These are phyloP conservation scores for Puccinia horiana DNA, from an alignment of 1,284 basidiomycete species.

Conservation along the genomic window DNA sequence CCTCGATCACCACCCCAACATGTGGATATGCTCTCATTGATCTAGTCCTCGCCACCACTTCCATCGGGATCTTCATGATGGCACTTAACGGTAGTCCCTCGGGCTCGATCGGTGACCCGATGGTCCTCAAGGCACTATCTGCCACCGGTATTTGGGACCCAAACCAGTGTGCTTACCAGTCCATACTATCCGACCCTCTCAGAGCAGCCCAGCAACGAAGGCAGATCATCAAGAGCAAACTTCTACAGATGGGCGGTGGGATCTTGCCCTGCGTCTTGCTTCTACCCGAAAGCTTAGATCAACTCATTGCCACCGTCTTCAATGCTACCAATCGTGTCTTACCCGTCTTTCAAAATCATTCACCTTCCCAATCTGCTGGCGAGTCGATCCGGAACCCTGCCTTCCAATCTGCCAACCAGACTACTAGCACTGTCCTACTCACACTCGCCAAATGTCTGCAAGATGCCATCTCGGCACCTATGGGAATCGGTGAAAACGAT, in stretches of 20 bases:
- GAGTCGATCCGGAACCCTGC: constrained; percentile 56
- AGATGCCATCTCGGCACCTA: constrained; percentile 58
- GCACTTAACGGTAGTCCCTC: constrained; percentile 58
- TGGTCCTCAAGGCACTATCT: constrained; percentile 50
- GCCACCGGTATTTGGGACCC: constrained; percentile 46
- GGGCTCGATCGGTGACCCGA: constrained; percentile 53
- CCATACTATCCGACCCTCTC: constrained; percentile 55
- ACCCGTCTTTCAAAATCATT: constrained; percentile 50
- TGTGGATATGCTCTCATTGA: constrained; percentile 49
- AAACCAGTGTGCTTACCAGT: constrained; percentile 9
- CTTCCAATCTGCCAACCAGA: constrained; percentile 56
- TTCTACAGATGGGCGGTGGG: constrained; percentile 59
- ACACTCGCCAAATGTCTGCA: constrained; percentile 66
- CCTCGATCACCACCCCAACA: constrained; percentile 50
- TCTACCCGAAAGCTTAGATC: constrained; percentile 61
- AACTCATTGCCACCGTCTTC: constrained; percentile 60
- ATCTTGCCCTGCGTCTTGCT: constrained; percentile 63
- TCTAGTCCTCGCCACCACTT: constrained; percentile 38
- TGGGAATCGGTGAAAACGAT: constrained; percentile 52
- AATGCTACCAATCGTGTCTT: constrained; percentile 55
- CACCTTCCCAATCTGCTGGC: constrained; percentile 55
- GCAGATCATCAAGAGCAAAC: constrained; percentile 56
- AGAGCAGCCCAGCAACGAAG: constrained; percentile 59
- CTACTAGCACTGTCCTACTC: constrained; percentile 65
- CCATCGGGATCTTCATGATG: constrained; percentile 59